Evolutionary conservation across 495 filamentous ascomycete genomes (phyloP), one percentile per base, ranked within the genome.

Genomic region (Glarea lozoyensis): DNA sequence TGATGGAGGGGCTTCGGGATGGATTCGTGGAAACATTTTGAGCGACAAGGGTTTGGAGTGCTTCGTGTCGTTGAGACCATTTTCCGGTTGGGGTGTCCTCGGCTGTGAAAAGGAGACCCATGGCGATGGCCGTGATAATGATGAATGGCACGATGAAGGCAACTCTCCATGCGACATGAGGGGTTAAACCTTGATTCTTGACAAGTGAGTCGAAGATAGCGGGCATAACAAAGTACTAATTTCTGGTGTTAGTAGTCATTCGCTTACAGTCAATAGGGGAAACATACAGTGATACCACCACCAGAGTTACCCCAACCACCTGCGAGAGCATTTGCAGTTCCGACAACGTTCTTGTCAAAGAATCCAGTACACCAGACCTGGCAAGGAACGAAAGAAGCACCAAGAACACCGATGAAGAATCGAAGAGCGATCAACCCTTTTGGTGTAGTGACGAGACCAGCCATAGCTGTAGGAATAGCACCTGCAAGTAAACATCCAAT

Each of bases 341-440:
- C 90, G 19, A 97, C 85, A 13, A 96, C 77, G 55, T 86, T 93
- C 68, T 94, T 95, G 66, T 97, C 90, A 54, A 92, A 94, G 69
- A 89, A 96, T 2, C 84, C 88, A 0, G 90, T 95, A 19, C 81
- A 85, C 89, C 90, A 97, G 6, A 96, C 90, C 52, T 94, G 89
- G 60, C 90, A 96, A 2, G 90, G 90, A 2, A 97, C 89, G 48
- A 97, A 97, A 4, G 75, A 76, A 0, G 82, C 90, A 22, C 90
- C 90, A 1, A 97, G 73, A 42, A 97, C 93, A 29, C 90, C 89
- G 40, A 96, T 74, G 64, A 96, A 96, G 66, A 96, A 94, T 23
- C 90, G 80, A 40, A 88, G 67, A 12, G 81, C 86, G 72, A 40
- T 88, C 76, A 18, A 96, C 70, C 0, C 88, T 83, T 1, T 69